These are phyloP conservation scores for Dioszegia hungarica DNA, from an alignment of 768 basidiomycete species.

Conservation along the genomic window DNA sequence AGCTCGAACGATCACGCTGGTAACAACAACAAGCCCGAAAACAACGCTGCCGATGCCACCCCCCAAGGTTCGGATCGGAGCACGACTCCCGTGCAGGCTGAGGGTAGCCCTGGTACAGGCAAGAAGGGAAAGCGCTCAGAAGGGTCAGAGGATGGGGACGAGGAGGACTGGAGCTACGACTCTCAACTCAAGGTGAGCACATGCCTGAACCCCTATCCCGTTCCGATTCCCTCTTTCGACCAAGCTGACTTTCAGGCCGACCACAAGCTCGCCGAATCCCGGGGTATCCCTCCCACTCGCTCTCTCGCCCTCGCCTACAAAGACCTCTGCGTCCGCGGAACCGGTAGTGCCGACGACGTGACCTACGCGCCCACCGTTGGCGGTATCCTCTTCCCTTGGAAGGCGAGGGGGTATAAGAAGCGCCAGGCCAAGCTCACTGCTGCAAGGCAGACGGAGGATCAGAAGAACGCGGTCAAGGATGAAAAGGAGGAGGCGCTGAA, in stretches of 20 bases:
- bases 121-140: background rate
- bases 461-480: slow-evolving; percentile 18
- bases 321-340: slow-evolving; percentile 36
- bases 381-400: slow-evolving; percentile 34
- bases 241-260: slow-evolving; percentile 16
- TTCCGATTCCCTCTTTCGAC: too few species aligned
- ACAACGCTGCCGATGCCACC: background rate
- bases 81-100: background rate
- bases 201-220: too few species aligned
- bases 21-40: too few species aligned
- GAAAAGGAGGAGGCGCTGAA: slow-evolving; percentile 2
- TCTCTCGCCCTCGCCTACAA: slow-evolving; percentile 33
- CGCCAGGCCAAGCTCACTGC: slow-evolving; percentile 23
- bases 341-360: slow-evolving; percentile 34
- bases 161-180: background rate
- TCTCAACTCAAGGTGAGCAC: slow-evolving; percentile 6
- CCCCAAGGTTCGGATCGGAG: background rate
- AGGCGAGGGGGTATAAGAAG: slow-evolving; percentile 30
- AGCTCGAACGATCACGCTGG: too few species aligned
- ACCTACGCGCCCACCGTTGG: slow-evolving; percentile 37
- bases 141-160: background rate
- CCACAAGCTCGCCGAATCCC: slow-evolving; percentile 26
- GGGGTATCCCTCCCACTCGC: slow-evolving; percentile 18
- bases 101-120: background rate
- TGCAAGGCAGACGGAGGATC: slow-evolving; percentile 23